Conservation (phyloP, 768 basidiomycete genomes). For the Rossbeevera mucosa region DNA sequence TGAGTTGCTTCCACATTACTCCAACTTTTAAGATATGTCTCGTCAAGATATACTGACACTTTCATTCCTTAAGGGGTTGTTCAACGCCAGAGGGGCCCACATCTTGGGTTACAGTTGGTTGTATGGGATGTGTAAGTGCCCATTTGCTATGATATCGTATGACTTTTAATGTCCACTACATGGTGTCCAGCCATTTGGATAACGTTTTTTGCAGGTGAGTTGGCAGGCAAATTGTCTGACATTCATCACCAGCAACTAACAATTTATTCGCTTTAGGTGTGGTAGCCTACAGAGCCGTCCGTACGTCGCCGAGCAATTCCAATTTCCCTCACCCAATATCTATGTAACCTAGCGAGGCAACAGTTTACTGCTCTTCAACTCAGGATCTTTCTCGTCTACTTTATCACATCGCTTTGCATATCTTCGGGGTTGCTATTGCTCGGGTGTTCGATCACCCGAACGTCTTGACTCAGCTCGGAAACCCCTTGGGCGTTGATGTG, state of each 20-base stretch:
- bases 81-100: slow-evolving; percentile 31
- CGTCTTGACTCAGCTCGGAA: slow-evolving; percentile 44
- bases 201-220: slow-evolving; percentile 58
- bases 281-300: slow-evolving; percentile 56
- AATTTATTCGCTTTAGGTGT: slow-evolving; percentile 37
- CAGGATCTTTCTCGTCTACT: slow-evolving; percentile 72
- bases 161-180: neutral
- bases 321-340: neutral
- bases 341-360: slow-evolving; percentile 46
- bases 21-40: neutral
- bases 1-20: neutral
- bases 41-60: neutral
- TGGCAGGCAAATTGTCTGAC: neutral
- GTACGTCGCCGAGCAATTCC: slow-evolving; percentile 33
- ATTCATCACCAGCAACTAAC: neutral
- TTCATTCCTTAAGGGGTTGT: neutral
- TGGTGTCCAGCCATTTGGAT: slow-evolving; percentile 47
- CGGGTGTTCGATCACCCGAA: slow-evolving; percentile 54
- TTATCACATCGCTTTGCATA: slow-evolving; percentile 52
- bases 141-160: neutral
- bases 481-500: slow-evolving; percentile 54
- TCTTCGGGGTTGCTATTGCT: slow-evolving; percentile 50
- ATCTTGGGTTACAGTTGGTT: slow-evolving; percentile 57
- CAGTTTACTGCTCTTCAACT: slow-evolving; percentile 74
- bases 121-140: slow-evolving; percentile 63